Evolutionary conservation across 129 eudicot species (phyloP).

Genomic region (Flaveria robusta): DNA sequence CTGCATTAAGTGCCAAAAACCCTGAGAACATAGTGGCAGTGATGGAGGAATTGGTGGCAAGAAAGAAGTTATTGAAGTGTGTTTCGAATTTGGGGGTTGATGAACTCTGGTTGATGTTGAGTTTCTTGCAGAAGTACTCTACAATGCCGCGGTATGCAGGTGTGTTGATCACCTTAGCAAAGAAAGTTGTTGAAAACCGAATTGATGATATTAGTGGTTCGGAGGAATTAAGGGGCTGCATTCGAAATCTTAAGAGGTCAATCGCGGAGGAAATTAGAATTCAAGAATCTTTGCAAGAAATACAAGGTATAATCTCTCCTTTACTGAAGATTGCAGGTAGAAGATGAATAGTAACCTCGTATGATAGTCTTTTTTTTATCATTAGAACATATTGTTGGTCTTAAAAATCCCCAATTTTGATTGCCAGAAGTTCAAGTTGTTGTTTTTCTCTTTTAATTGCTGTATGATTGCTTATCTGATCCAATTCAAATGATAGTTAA

Average conservation of each 20-base stretch:
- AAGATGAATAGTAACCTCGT: conserved; percentile 32
- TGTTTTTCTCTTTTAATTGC: neutral
- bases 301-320: conserved; percentile 92
- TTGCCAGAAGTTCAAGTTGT: neutral
- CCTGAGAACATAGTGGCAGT: conserved; percentile 82
- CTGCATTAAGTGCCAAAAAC: conserved; percentile 63
- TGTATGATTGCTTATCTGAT: neutral
- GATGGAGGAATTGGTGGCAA: conserved; percentile 89
- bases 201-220: conserved; percentile 63
- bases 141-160: conserved; percentile 74
- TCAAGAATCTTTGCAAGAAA: conserved; percentile 77
- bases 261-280: conserved; percentile 74
- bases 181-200: conserved; percentile 76
- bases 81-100: conserved; percentile 69
- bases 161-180: conserved; percentile 54
- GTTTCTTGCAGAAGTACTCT: conserved; percentile 69
- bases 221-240: conserved; percentile 50
- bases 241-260: conserved; percentile 67
- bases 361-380: neutral
- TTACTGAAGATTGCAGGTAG: conserved; percentile 81
- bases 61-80: conserved; percentile 72
- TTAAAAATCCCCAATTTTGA: neutral
- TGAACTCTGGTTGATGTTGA: conserved; percentile 70
- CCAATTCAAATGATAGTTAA: too few relatives aligned
- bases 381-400: neutral